Evolutionary conservation across 192 early-diverging fungal species (phyloP).

Genomic region (Haplosporangium gracile): DNA sequence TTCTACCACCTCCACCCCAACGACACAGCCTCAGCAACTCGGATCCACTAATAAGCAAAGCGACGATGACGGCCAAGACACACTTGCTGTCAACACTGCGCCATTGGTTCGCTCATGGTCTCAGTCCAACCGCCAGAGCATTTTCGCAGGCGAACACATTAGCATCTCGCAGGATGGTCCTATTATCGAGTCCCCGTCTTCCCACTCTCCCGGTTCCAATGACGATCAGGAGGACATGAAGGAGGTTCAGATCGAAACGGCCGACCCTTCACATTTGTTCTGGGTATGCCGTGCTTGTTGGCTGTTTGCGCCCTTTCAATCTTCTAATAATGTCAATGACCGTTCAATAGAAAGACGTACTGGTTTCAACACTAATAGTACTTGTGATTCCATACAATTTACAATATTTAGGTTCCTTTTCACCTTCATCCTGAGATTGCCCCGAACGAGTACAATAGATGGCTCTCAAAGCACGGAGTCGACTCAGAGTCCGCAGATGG

Average conservation of each 20-base stretch:
- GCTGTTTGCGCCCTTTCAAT: neutral
- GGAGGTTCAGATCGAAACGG: constrained; percentile 57
- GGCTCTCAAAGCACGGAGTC: constrained; percentile 57
- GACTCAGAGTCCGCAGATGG: constrained; percentile 28
- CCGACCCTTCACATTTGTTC: constrained; percentile 58
- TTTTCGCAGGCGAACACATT: constrained; percentile 36
- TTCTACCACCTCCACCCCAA: constrained; percentile 9
- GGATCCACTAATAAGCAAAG: neutral
- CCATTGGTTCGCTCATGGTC: constrained; percentile 21
- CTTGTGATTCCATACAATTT: neutral
- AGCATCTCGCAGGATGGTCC: constrained; percentile 24
- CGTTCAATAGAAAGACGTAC: neutral
- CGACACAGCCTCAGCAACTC: neutral
- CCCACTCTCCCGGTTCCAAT: constrained; percentile 17
- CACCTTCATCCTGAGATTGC: constrained; percentile 64
- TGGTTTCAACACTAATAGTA: neutral
- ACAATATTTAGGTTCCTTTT: constrained; percentile 46
- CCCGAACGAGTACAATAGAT: constrained; percentile 60
- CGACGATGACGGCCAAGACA: neutral
- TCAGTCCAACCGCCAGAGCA: constrained; percentile 31
- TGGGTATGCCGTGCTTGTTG: constrained; percentile 40
- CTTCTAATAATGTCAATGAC: neutral
- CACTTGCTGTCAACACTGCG: neutral
- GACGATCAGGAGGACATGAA: constrained; percentile 54
- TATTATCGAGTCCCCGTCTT: constrained; percentile 24